These are phyloP conservation scores for Gossypium anomalum DNA, from an alignment of 345 rosid species.

Conservation along the genomic window DNA sequence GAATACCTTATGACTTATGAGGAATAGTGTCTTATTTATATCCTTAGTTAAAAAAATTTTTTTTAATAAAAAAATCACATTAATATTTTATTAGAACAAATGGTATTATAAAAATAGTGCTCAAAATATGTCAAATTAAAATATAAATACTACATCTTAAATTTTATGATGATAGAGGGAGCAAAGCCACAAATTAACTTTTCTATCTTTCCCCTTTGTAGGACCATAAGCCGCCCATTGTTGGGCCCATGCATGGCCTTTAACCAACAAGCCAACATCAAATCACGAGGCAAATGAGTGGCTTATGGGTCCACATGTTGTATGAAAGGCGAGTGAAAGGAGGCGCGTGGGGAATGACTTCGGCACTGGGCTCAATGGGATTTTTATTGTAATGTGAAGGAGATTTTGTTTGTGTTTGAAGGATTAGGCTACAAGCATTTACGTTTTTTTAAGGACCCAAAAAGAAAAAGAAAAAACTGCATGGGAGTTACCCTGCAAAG, in stretches of 20 bases:
- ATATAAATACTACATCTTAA: too few species aligned
- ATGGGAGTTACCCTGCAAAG: background rate
- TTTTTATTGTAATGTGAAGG: background rate
- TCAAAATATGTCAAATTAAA: too few species aligned
- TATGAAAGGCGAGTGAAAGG: constrained; percentile 3
- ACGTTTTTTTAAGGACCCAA: background rate
- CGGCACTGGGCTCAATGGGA: background rate
- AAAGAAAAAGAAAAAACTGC: too few species aligned
- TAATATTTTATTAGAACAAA: too few species aligned
- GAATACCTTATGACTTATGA: too few species aligned
- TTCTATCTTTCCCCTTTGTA: background rate
- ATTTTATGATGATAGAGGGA: too few species aligned
- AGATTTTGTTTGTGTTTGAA: background rate
- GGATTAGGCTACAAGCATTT: background rate
- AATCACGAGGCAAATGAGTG: constrained; percentile 23
- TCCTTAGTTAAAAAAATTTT: too few species aligned
- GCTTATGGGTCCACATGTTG: background rate
- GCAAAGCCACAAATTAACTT: too few species aligned
- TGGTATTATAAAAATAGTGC: too few species aligned
- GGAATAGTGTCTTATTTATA: too few species aligned
- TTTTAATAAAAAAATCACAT: too few species aligned
- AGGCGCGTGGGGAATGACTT: background rate
- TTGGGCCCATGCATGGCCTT: constrained; percentile 24
- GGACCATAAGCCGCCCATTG: background rate
- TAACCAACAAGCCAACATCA: constrained; percentile 24